These are phyloP conservation scores for Tremellales sp. DNA, from an alignment of 1,284 basidiomycete genomes.

Conservation along the genomic window DNA sequence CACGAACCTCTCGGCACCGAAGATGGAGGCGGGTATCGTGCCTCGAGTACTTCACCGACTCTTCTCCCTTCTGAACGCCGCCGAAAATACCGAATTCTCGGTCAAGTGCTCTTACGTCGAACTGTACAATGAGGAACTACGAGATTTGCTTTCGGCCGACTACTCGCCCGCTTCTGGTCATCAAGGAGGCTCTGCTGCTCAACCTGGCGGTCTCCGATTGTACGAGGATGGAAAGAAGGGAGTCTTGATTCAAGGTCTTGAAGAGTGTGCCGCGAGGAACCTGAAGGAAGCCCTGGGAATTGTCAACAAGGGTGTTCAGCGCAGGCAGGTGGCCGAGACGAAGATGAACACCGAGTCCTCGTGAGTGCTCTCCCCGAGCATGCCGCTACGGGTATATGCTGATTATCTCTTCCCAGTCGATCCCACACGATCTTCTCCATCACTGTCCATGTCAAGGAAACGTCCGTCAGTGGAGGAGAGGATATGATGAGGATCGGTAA, in stretches of 20 bases:
- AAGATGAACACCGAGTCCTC: constrained; percentile 95
- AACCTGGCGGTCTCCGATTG: constrained; percentile 68
- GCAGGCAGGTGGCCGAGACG: constrained; percentile 91
- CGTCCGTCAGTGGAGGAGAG: constrained; percentile 61
- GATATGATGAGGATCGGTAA: constrained; percentile 91
- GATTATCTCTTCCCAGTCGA: too few relatives aligned
- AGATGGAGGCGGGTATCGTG: constrained; percentile 89
- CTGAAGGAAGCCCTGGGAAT: constrained; percentile 80
- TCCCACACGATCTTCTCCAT: constrained; percentile 99
- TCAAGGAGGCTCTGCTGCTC: constrained; percentile 50
- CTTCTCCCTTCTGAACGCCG: constrained; percentile 80
- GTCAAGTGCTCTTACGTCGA: constrained; percentile 95
- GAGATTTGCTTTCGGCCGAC: constrained; percentile 79
- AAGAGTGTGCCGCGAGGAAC: constrained; percentile 81
- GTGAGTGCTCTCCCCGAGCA: constrained; percentile 42
- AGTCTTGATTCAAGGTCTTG: constrained; percentile 89
- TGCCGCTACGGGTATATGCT: background rate
- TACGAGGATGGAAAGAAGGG: constrained; percentile 90
- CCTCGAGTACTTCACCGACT: constrained; percentile 92
- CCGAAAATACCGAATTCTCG: constrained; percentile 69
- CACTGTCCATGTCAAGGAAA: constrained; percentile 88
- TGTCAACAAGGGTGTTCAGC: constrained; percentile 80
- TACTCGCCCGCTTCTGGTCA: constrained; percentile 50
- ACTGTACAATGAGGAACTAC: constrained; percentile 99
- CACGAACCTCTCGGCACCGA: constrained; percentile 75